Conservation (phyloP, 192 early-diverging fungal genomes). For the Linnemannia hyalina region DNA sequence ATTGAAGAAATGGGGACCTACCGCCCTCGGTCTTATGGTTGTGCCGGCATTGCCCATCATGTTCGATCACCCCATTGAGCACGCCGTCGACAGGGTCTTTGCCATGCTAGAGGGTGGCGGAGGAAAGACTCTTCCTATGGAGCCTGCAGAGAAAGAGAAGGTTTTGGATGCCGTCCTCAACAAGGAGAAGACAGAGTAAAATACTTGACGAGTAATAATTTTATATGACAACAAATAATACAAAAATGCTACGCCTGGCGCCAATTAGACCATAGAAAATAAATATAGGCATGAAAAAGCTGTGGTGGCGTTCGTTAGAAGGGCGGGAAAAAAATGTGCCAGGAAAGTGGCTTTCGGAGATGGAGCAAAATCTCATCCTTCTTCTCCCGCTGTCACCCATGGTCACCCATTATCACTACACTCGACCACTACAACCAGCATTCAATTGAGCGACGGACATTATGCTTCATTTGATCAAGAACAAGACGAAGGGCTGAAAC, state of each 20-base stretch:
- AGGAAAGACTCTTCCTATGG: conserved; percentile 51
- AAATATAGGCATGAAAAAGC: not conserved
- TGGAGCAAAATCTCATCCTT: too few relatives aligned
- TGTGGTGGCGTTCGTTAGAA: not conserved
- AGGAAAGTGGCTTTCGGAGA: too few relatives aligned
- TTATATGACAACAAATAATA: not conserved
- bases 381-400: not conserved
- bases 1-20: conserved; percentile 69
- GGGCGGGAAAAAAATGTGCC: too few relatives aligned
- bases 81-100: conserved; percentile 69
- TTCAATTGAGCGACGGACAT: too few relatives aligned
- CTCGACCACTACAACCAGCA: too few relatives aligned
- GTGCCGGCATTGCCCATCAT: conserved; percentile 73
- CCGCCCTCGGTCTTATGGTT: conserved; percentile 68
- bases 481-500: too few relatives aligned
- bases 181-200: conserved; percentile 59
- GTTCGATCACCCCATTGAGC: conserved; percentile 75
- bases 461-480: too few relatives aligned
- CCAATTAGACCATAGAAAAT: conserved; percentile 5
- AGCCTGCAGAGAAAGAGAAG: conserved; percentile 39
- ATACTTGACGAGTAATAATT: not conserved
- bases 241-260: not conserved
- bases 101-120: conserved; percentile 57
- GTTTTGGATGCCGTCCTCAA: conserved; percentile 18
- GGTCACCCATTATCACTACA: not conserved